phyloP scores from a whole-genome alignment of 2,329 filamentous ascomycete genomes.

The Stagonosporopsis cucurbitacearum region DNA sequence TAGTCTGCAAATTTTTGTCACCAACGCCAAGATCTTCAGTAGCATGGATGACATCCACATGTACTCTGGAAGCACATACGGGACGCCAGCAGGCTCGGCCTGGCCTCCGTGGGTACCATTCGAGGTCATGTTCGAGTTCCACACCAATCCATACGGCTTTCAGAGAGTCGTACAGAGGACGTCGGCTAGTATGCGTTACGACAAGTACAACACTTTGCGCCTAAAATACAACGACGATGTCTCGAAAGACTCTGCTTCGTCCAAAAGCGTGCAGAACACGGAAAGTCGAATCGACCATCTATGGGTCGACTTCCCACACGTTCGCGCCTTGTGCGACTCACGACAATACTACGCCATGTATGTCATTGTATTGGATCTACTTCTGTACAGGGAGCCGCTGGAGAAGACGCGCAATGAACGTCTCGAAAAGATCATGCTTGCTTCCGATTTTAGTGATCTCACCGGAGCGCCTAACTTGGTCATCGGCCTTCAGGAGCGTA shows the following conservation, averaged over 20 bases:
- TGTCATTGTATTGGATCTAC: constrained; percentile 92
- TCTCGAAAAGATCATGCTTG: constrained; percentile 97
- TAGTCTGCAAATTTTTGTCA: constrained; percentile 97
- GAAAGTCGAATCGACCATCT: constrained; percentile 93
- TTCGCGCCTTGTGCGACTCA: constrained; percentile 95
- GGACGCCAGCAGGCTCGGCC: constrained; percentile 78
- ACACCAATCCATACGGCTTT: constrained; percentile 95
- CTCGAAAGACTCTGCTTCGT: constrained; percentile 62
- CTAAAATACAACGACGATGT: constrained; percentile 97
- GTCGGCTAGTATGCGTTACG: constrained; percentile 90
- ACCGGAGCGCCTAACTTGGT: constrained; percentile 94
- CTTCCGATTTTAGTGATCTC: constrained; percentile 97
- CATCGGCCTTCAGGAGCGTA: constrained; percentile 85
- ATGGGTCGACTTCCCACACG: constrained; percentile 94
- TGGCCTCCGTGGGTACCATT: constrained; percentile 99
- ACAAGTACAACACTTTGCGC: constrained; percentile 97
- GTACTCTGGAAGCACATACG: constrained; percentile 94
- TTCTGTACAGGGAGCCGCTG: constrained; percentile 94
- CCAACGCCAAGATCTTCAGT: constrained; percentile 87
- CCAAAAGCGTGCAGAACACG: constrained; percentile 57
- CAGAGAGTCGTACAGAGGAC: constrained; percentile 96
- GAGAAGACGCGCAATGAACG: constrained; percentile 97
- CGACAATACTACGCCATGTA: constrained; percentile 98
- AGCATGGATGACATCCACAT: constrained; percentile 82
- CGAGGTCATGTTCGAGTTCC: constrained; percentile 98